These are phyloP conservation scores for Arthrobotrys entomopaga DNA, from an alignment of 2,329 filamentous ascomycete species.

Conservation along the genomic window DNA sequence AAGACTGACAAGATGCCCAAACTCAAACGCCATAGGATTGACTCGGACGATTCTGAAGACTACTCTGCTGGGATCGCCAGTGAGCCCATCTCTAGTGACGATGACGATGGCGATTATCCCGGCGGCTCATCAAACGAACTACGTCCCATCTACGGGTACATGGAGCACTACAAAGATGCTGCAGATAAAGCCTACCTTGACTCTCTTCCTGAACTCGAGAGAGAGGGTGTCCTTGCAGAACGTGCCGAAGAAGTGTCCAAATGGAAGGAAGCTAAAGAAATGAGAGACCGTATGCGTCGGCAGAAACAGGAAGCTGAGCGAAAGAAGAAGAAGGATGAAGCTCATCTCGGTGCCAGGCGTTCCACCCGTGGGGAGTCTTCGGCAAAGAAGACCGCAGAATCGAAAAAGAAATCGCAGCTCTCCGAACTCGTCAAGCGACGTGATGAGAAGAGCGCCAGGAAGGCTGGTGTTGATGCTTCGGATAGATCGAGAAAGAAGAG, in stretches of 20 bases:
- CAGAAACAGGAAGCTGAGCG: slow-evolving; percentile 71
- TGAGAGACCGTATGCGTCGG: slow-evolving; percentile 74
- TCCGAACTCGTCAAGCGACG: slow-evolving; percentile 57
- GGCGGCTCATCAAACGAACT: slow-evolving; percentile 14
- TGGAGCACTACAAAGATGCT: slow-evolving; percentile 81
- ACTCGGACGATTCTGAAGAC: slow-evolving; percentile 17
- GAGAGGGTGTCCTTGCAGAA: slow-evolving; percentile 88
- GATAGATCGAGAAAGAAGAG: slow-evolving; percentile 55
- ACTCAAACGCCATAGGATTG: slow-evolving; percentile 10
- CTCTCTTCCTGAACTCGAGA: slow-evolving; percentile 86
- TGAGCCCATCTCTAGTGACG: slow-evolving; percentile 44
- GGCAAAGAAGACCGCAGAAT: slow-evolving; percentile 57
- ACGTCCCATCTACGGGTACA: slow-evolving; percentile 80
- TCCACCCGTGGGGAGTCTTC: slow-evolving; percentile 56
- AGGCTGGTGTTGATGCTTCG: slow-evolving; percentile 54
- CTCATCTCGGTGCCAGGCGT: slow-evolving; percentile 55
- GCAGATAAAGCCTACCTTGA: slow-evolving; percentile 82
- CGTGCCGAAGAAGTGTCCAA: slow-evolving; percentile 84
- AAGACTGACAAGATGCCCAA: slow-evolving; percentile 39
- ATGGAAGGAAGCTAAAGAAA: slow-evolving; percentile 77
- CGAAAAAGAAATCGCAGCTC: slow-evolving; percentile 58
- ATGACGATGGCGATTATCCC: slow-evolving; percentile 35
- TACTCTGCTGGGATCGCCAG: slow-evolving; percentile 33
- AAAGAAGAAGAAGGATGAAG: slow-evolving; percentile 67
- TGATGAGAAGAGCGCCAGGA: slow-evolving; percentile 57